Conservation (phyloP, 2,329 filamentous ascomycete species). For the Zalaria obscura region DNA sequence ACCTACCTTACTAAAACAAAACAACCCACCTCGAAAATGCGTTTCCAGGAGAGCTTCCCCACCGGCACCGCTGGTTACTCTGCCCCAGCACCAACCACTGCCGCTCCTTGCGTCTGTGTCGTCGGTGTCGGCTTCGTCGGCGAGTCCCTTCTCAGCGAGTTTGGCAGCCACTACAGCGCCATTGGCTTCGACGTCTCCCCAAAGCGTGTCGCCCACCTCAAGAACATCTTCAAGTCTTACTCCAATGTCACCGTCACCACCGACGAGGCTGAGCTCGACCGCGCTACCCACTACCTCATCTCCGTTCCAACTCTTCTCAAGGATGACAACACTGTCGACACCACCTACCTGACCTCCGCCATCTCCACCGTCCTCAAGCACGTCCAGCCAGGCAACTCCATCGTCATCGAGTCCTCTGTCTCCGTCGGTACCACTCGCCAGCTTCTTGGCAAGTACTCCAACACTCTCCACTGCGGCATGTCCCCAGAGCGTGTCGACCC, state of each 20-base stretch:
- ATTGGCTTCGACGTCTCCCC: conserved; percentile 31
- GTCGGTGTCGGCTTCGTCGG: conserved; percentile 10
- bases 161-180: conserved; percentile 8
- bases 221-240: conserved; percentile 12
- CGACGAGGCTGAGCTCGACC: conserved; percentile 21
- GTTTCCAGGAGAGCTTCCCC: no score
- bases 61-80: no score
- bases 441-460: conserved; percentile 27
- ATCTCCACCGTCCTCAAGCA: conserved; percentile 26
- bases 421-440: conserved; percentile 40
- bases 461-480: conserved; percentile 28
- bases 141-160: conserved; percentile 9
- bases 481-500: conserved; percentile 13
- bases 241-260: conserved; percentile 24
- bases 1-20: no score
- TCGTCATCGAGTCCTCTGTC: conserved; percentile 41
- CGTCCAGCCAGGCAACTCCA: conserved; percentile 29
- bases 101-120: conserved; percentile 4
- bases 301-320: conserved; percentile 38
- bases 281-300: conserved; percentile 39
- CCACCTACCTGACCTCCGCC: conserved; percentile 32
- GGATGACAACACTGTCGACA: conserved; percentile 33
- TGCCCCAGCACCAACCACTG: no score
- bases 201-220: conserved; percentile 22
- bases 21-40: no score